A percentile compares a stretch with the other conserved stretches of the same genome.
Evolutionary conservation across 805 yeast species (phyloP).

Genomic region (Candida krabiensis): DNA sequence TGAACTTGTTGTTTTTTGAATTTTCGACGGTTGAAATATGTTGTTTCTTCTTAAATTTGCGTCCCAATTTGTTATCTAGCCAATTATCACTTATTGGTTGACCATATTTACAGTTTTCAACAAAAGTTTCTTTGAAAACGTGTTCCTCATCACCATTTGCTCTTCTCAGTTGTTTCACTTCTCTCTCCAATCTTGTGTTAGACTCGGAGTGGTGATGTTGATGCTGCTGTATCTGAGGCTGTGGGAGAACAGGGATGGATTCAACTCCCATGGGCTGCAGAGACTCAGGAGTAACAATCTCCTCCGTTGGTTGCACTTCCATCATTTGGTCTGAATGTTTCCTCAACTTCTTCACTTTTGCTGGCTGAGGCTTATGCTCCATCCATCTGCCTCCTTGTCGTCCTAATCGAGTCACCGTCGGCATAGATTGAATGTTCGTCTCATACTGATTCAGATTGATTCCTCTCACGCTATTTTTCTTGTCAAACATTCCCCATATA

Average conservation of each 20-base stretch:
- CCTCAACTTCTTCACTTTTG: conserved; percentile 1
- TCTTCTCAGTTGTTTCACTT: conserved; percentile 6
- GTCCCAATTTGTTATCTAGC: conserved; percentile 3
- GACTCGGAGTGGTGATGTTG: not conserved
- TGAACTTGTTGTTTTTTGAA: conserved; percentile 1
- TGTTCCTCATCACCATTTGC: conserved; percentile 20
- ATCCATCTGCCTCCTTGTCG: conserved; percentile 23
- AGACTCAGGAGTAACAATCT: not conserved
- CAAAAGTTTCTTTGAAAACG: conserved; percentile 13
- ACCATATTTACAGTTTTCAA: conserved; percentile 8
- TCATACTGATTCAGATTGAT: conserved; percentile 11
- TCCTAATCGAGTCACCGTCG: conserved; percentile 22
- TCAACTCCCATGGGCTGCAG: not conserved
- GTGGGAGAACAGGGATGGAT: not conserved
- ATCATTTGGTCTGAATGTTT: not conserved
- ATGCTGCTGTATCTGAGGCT: not conserved
- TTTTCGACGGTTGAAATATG: not conserved
- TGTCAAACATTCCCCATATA: conserved; percentile 6
- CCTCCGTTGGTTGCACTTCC: not conserved
- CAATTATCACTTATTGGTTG: conserved; percentile 4
- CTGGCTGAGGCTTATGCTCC: conserved; percentile 7
- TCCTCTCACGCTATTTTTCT: conserved; percentile 4
- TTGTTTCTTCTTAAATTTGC: conserved; percentile 2
- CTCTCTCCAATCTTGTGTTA: conserved; percentile 10
- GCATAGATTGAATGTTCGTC: conserved; percentile 23